phyloP scores from a whole-genome alignment of 1,139 yeast species.

The Scheffersomyces lignicola region DNA sequence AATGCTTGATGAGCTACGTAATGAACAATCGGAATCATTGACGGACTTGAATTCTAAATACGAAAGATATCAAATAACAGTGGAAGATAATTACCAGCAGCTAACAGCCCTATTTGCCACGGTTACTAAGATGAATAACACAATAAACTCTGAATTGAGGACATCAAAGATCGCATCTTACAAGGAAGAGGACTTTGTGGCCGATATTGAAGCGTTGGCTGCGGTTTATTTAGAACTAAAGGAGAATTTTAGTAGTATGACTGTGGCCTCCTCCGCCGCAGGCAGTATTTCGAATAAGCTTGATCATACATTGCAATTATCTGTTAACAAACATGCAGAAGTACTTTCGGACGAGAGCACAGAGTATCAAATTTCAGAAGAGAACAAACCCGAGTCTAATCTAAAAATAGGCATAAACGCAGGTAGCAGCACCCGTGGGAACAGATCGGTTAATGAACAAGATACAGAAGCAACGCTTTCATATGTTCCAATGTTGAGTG shows the following conservation, averaged over 20 bases:
- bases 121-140: neutral
- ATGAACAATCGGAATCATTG: constrained; percentile 11
- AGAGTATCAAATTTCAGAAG: no score
- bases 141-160: constrained; percentile 3
- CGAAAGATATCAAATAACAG: constrained; percentile 14
- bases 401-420: no score
- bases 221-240: constrained; percentile 9
- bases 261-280: no score
- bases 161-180: neutral
- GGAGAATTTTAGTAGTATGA: constrained; percentile 15
- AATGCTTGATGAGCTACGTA: constrained; percentile 4
- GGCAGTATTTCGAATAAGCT: no score
- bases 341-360: no score
- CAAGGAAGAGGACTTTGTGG: constrained; percentile 4
- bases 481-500: no score
- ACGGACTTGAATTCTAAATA: constrained; percentile 16
- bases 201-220: constrained; percentile 11
- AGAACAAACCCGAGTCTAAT: no score
- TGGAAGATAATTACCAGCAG: constrained; percentile 7
- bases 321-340: no score
- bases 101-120: constrained; percentile 1
- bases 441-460: no score
- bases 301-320: no score
- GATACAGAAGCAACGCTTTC: no score
- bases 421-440: no score